Percentiles rank a stretch among this genome's conserved stretches.
These are phyloP conservation scores for Striga asiatica DNA, from an alignment of 257 asterid genomes.

Conservation along the genomic window DNA sequence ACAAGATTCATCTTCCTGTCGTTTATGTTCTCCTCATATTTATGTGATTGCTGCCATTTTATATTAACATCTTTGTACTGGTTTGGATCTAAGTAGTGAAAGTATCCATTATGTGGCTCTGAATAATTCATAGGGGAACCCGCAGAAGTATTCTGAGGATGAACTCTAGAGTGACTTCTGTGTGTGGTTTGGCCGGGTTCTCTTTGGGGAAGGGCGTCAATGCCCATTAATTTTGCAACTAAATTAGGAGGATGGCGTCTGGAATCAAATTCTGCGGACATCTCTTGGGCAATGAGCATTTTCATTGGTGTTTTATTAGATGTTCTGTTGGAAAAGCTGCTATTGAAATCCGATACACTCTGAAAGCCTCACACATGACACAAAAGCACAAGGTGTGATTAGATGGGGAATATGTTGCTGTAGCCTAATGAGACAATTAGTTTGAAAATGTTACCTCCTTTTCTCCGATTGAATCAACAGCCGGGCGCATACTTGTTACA, in stretches of 20 bases:
- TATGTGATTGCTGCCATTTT: slow-evolving; percentile 34
- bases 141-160: slow-evolving; percentile 39
- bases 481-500: slow-evolving; percentile 31
- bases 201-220: slow-evolving; percentile 53
- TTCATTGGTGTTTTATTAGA: slow-evolving; percentile 57
- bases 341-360: slow-evolving; percentile 33
- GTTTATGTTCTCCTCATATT: slow-evolving; percentile 26
- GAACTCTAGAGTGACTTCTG: slow-evolving; percentile 29
- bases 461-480: slow-evolving; percentile 24
- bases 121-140: slow-evolving; percentile 36
- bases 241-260: slow-evolving; percentile 43
- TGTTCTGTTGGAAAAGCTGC: slow-evolving; percentile 30
- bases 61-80: slow-evolving; percentile 37
- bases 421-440: slow-evolving; percentile 12
- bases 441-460: slow-evolving; percentile 28
- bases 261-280: slow-evolving; percentile 50
- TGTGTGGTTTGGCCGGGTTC: slow-evolving; percentile 30
- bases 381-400: slow-evolving; percentile 6
- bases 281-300: slow-evolving; percentile 68
- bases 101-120: slow-evolving; percentile 38
- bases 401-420: slow-evolving; percentile 3
- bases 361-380: slow-evolving; percentile 36
- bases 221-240: slow-evolving; percentile 90
- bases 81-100: slow-evolving; percentile 22
- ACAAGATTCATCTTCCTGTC: slow-evolving; percentile 58